Conservation (phyloP, 108 stramenopile genomes). For the Discostella pseudostelligera region DNA sequence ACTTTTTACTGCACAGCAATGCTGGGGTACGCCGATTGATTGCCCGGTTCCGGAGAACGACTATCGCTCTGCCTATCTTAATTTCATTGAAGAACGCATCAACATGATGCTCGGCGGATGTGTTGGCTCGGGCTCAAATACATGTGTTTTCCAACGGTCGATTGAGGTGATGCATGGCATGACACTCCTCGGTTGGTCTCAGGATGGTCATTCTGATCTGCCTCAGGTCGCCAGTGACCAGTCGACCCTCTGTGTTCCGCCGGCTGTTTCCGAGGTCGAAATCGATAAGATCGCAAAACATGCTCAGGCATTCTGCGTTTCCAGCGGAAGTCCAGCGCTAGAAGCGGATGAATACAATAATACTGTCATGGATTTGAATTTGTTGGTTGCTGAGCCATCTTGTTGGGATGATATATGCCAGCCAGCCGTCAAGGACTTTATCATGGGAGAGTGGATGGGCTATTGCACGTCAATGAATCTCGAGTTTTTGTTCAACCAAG, state of each 20-base stretch:
- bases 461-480: constrained; percentile 21
- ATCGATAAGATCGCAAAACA: constrained; percentile 17
- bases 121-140: constrained; percentile 11
- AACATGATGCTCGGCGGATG: constrained; percentile 25
- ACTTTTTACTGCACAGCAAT: constrained; percentile 24
- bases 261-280: constrained; percentile 14
- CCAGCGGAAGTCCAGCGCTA: not conserved
- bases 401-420: constrained; percentile 39
- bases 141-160: constrained; percentile 24
- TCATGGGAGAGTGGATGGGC: constrained; percentile 33
- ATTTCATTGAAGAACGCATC: constrained; percentile 13
- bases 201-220: not conserved
- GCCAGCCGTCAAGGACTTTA: constrained; percentile 3
- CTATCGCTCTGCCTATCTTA: constrained; percentile 1
- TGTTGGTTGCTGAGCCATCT: constrained; percentile 16
- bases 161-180: constrained; percentile 22
- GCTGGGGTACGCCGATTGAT: constrained; percentile 18
- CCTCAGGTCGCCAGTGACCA: not conserved
- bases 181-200: constrained; percentile 12
- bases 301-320: constrained; percentile 15
- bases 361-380: constrained; percentile 15
- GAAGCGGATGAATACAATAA: constrained; percentile 6
- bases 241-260: constrained; percentile 15
- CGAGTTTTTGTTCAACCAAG: constrained; percentile 14
- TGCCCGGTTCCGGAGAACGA: not conserved